phyloP scores from a whole-genome alignment of 2,329 filamentous ascomycete species.

The Diaporthe humulicola region DNA sequence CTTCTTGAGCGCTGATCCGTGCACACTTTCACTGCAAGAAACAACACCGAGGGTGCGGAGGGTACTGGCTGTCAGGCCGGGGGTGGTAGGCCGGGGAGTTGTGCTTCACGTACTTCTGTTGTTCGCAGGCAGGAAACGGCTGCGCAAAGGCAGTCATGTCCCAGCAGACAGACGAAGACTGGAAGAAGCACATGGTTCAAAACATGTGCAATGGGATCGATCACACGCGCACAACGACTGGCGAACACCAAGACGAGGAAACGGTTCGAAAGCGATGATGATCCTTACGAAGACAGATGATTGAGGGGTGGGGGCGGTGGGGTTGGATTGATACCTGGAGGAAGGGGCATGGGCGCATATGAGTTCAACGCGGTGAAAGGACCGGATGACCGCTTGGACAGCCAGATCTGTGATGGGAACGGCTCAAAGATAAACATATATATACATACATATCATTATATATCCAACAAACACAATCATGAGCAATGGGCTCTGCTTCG shows the following conservation, averaged over 20 bases:
- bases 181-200: not conserved
- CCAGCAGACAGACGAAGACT: not conserved
- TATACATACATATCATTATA: not conserved
- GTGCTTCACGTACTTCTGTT: not conserved
- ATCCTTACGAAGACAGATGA: slow-evolving; percentile 6
- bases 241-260: not conserved
- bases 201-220: not conserved
- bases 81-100: not conserved
- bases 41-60: not conserved
- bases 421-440: slow-evolving; percentile 7
- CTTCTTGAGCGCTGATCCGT: not conserved
- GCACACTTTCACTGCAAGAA: not conserved
- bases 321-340: slow-evolving; percentile 10
- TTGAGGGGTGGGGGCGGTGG: not conserved
- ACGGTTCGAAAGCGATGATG: not conserved
- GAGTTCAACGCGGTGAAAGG: not conserved
- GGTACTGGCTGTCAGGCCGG: not conserved
- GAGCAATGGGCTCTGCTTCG: not conserved
- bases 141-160: not conserved
- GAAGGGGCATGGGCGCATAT: not conserved
- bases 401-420: slow-evolving; percentile 11
- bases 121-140: not conserved
- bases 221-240: not conserved
- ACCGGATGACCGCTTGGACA: not conserved
- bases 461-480: slow-evolving; percentile 3